Conservation (phyloP, 768 basidiomycete genomes). For the Agaricus subrufescens region DNA sequence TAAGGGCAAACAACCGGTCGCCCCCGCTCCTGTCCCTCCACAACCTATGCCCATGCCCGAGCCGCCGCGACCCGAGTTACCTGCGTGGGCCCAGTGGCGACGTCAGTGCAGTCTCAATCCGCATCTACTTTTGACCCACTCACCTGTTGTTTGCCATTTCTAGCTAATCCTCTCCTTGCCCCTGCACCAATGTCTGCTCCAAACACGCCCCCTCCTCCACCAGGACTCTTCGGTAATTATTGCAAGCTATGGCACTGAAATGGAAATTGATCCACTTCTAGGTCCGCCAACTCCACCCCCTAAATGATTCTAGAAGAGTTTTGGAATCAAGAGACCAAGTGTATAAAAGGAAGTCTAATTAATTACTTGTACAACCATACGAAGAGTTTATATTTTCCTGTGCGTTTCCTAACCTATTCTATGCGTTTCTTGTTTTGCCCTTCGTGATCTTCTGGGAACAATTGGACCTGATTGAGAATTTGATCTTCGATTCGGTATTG, state of each 20-base stretch:
- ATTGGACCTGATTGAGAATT: neutral
- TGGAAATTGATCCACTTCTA: slow-evolving; percentile 6
- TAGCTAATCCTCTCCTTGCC: slow-evolving; percentile 63
- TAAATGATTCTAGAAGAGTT: slow-evolving; percentile 14
- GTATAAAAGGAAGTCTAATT: neutral
- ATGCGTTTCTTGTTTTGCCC: neutral
- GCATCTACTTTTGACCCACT: neutral
- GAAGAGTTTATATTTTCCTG: neutral
- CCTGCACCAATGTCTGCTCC: slow-evolving; percentile 40
- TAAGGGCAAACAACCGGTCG: slow-evolving; percentile 32
- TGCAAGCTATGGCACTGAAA: neutral
- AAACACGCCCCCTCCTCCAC: slow-evolving; percentile 44
- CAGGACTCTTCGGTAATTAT: slow-evolving; percentile 62
- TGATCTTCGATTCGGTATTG: neutral
- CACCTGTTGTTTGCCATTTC: neutral
- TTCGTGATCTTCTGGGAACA: neutral
- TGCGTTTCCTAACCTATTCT: neutral
- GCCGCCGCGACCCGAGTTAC: slow-evolving; percentile 47
- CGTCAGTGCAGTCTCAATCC: slow-evolving; percentile 41
- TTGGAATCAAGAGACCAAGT: neutral
- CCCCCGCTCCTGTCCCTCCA: slow-evolving; percentile 31
- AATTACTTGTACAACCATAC: neutral
- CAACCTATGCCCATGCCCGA: slow-evolving; percentile 33
- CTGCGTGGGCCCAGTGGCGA: slow-evolving; percentile 86
- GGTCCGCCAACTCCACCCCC: slow-evolving; percentile 29